Conservation (phyloP, 495 filamentous ascomycete species). For the Penicillium tannophilum region DNA sequence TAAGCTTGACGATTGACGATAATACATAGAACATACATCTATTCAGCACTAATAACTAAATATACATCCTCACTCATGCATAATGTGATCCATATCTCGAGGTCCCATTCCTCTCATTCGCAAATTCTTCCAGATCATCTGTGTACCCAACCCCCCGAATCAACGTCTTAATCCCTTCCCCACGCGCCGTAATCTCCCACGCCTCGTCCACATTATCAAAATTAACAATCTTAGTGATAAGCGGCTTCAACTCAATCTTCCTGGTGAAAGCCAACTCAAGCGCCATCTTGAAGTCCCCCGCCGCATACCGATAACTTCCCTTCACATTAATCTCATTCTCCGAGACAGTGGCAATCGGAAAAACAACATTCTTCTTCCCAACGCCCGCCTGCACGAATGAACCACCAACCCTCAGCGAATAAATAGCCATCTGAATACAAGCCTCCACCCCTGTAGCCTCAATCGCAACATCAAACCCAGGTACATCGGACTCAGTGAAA, state of each 20-base stretch:
- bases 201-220: slow-evolving; percentile 77
- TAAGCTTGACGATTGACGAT: slow-evolving; percentile 1
- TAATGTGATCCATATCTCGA: slow-evolving; percentile 6
- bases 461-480: slow-evolving; percentile 75
- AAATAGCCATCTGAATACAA: slow-evolving; percentile 72
- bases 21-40: background rate
- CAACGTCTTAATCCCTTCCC: slow-evolving; percentile 81
- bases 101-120: slow-evolving; percentile 10
- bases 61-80: background rate
- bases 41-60: slow-evolving; percentile 3
- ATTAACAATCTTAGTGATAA: slow-evolving; percentile 68
- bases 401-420: slow-evolving; percentile 70
- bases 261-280: slow-evolving; percentile 66
- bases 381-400: slow-evolving; percentile 86
- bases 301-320: slow-evolving; percentile 81
- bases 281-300: slow-evolving; percentile 78
- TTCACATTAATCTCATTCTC: slow-evolving; percentile 80
- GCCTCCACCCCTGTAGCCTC: slow-evolving; percentile 82
- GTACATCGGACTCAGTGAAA: slow-evolving; percentile 15
- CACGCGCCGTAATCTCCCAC: slow-evolving; percentile 74
- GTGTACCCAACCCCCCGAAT: slow-evolving; percentile 60
- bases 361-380: slow-evolving; percentile 73
- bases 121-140: background rate
- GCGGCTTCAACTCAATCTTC: slow-evolving; percentile 67
- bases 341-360: slow-evolving; percentile 80